Evolutionary conservation across 2,329 filamentous ascomycete genomes (phyloP), one percentile per base, ranked within the genome.

Genomic region (Daldinia sp.): DNA sequence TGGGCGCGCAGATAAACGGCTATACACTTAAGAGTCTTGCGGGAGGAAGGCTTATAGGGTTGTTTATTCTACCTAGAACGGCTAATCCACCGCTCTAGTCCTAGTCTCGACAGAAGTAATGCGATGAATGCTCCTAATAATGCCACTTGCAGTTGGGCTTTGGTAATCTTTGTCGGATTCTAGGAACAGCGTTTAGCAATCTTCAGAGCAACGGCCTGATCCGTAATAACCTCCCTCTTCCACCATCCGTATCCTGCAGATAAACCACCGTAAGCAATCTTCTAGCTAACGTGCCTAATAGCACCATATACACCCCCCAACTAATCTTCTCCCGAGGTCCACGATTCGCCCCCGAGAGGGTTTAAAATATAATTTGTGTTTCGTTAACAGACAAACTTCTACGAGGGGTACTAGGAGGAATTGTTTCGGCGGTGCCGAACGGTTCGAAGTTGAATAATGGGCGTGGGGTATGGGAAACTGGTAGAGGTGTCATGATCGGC

Each of bases 1-100:
- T 23, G 27, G 8, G 39, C 37, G 23, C 43, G 23, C n/a, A 37
- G 2, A 41, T 92, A 9, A 27, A 53, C 27, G 10, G 30, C 37
- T 34, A 49, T 27, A 50, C 21, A 25, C 19, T 27, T 5, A 6
- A n/a, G 39, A 30, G 21, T 45, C 17, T 21, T 17, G 32, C 21
- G 45, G 41, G 7, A 43, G 27, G 15, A 11, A 11, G n/a, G 2
- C 13, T 15, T 27, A 29, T 37, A 41, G 49, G 27, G 32, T 23
- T 45, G 8, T 45, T 13, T 29, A 34, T 34, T 32, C 21, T 37
- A 10, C 27, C 21, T 37, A 10, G 47, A 50, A 51, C 10, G 27
- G 51, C 35, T 21, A 25, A 23, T 49, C 15, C 50, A 54, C 52
- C 37, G 30, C 32, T 63, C 32, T 49, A 58, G 48, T 47, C 58